These are phyloP conservation scores for Rostrohypoxylon terebratum DNA, from an alignment of 495 filamentous ascomycete species.

Conservation along the genomic window DNA sequence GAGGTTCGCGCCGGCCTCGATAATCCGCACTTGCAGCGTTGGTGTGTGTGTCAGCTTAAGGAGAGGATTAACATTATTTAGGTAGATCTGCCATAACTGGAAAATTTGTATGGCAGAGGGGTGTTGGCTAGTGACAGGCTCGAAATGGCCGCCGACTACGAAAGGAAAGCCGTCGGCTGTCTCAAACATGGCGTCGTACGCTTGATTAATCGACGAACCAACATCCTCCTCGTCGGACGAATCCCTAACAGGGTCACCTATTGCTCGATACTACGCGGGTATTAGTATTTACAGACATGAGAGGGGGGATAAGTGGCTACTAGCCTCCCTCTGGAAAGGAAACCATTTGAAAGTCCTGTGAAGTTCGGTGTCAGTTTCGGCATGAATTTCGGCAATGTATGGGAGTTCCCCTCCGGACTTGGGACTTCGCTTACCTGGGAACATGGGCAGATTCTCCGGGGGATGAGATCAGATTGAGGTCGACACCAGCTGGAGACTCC, in stretches of 20 bases:
- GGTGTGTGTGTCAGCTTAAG: conserved; percentile 75
- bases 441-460: conserved; percentile 47
- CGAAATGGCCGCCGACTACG: conserved; percentile 61
- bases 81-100: conserved; percentile 77
- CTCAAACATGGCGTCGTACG: conserved; percentile 66
- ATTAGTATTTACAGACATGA: conserved; percentile 19
- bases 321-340: conserved; percentile 57
- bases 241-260: conserved; percentile 59
- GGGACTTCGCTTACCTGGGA: conserved; percentile 32
- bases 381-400: conserved; percentile 8
- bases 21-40: conserved; percentile 67
- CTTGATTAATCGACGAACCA: conserved; percentile 63
- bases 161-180: conserved; percentile 70
- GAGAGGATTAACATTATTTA: conserved; percentile 77
- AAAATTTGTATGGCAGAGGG: conserved; percentile 76
- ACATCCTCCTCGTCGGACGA: conserved; percentile 73
- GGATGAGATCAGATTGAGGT: conserved; percentile 47
- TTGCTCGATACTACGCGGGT: conserved; percentile 54
- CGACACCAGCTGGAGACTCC: conserved; percentile 43
- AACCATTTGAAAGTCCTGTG: conserved; percentile 56
- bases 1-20: conserved; percentile 61
- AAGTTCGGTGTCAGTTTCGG: conserved; percentile 25
- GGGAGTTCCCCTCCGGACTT: not conserved
- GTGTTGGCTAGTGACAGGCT: conserved; percentile 67
- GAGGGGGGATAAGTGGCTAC: conserved; percentile 28